Percentiles rank a stretch among this genome's conserved stretches.
phyloP scores from a whole-genome alignment of 371 early-diverging fungal genomes.

The Mortierella sp. region DNA sequence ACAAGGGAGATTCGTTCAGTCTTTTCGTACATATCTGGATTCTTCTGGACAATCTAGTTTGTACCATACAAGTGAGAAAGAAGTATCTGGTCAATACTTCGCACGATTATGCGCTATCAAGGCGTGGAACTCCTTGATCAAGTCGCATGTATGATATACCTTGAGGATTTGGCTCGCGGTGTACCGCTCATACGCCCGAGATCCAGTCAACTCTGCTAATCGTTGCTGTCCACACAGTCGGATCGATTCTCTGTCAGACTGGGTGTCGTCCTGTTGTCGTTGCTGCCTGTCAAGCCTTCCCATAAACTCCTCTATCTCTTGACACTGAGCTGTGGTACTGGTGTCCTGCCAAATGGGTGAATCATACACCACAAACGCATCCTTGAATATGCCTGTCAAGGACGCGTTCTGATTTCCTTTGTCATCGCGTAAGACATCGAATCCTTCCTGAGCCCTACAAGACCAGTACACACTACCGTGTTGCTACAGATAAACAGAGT shows the following conservation, averaged over 20 bases:
- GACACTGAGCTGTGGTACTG: slow-evolving; percentile 76
- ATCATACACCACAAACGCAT: slow-evolving; percentile 68
- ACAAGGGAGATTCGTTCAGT: slow-evolving; percentile 76
- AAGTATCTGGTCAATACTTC: not conserved
- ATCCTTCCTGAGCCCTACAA: slow-evolving; percentile 54
- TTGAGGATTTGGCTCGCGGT: slow-evolving; percentile 83
- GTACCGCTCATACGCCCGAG: slow-evolving; percentile 82
- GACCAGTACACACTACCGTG: slow-evolving; percentile 89
- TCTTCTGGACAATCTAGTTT: slow-evolving; percentile 27
- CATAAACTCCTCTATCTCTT: slow-evolving; percentile 63
- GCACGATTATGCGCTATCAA: no score
- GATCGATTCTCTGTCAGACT: not conserved
- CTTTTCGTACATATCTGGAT: slow-evolving; percentile 22
- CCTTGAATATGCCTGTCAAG: slow-evolving; percentile 63
- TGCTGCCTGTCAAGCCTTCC: slow-evolving; percentile 56
- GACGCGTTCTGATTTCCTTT: slow-evolving; percentile 9
- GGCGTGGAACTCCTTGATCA: not conserved
- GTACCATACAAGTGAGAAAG: no score
- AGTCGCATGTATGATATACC: slow-evolving; percentile 40
- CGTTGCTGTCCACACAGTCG: slow-evolving; percentile 34
- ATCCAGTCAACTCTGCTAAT: slow-evolving; percentile 78
- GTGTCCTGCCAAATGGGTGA: slow-evolving; percentile 92
- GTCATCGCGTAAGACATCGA: slow-evolving; percentile 51
- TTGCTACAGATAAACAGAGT: slow-evolving; percentile 62
- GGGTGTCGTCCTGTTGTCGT: not conserved